A percentile compares a stretch with the other conserved stretches of the same genome.
These are phyloP conservation scores for Teunomyces lycoperdinae DNA, from an alignment of 805 yeast species.

Conservation along the genomic window DNA sequence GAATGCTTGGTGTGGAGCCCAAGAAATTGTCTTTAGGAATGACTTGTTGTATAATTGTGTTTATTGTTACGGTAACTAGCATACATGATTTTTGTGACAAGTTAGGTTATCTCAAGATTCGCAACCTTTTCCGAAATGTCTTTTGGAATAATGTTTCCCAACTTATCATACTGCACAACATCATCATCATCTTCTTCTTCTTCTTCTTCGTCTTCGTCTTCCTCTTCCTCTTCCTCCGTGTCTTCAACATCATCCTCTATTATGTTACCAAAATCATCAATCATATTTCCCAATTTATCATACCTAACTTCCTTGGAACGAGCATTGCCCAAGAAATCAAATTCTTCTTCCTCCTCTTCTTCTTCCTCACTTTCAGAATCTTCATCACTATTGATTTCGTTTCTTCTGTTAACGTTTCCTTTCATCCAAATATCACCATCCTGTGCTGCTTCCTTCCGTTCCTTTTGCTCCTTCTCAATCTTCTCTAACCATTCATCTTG, in stretches of 20 bases:
- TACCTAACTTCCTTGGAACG: constrained; percentile 9
- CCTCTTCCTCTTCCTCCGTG: constrained; percentile 12
- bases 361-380: constrained; percentile 17
- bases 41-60: not conserved
- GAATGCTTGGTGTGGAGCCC: too few relatives aligned
- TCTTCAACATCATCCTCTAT: constrained; percentile 13
- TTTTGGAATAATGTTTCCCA: constrained; percentile 20
- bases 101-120: not conserved
- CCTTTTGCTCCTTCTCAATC: constrained; percentile 63
- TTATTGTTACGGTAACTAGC: not conserved
- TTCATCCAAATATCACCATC: constrained; percentile 70
- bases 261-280: constrained; percentile 12
- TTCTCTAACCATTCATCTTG: constrained; percentile 72
- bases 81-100: not conserved
- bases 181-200: constrained; percentile 10
- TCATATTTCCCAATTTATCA: constrained; percentile 23
- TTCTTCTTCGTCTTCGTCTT: constrained; percentile 9
- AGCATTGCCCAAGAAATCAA: not conserved
- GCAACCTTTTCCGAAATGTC: constrained; percentile 3
- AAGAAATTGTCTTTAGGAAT: too few relatives aligned
- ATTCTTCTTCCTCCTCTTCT: constrained; percentile 15
- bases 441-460: constrained; percentile 52
- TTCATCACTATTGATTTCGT: constrained; percentile 14
- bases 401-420: constrained; percentile 68
- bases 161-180: constrained; percentile 16